Conservation (phyloP, 225 moss, liverwort and hornwort species). For the Antitrichia curtipendula region DNA sequence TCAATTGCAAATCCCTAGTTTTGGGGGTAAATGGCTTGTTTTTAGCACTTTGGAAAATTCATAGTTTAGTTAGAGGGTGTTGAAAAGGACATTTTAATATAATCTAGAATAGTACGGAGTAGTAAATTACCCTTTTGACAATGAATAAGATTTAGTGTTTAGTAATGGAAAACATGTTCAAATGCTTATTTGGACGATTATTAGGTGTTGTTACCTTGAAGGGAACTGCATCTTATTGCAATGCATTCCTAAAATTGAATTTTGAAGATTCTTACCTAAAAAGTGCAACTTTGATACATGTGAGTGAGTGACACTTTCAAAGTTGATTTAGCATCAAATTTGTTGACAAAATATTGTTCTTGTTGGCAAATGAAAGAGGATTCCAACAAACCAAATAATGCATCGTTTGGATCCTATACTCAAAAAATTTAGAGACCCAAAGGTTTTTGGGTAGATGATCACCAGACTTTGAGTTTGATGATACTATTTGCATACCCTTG, state of each 20-base stretch:
- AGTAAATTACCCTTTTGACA: rapidly evolving
- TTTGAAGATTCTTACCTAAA: too few relatives aligned
- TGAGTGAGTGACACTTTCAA: too few relatives aligned
- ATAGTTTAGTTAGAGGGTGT: neutral
- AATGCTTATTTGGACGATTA: neutral
- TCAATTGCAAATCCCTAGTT: rapidly evolving
- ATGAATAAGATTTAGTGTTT: neutral
- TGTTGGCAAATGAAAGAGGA: too few relatives aligned
- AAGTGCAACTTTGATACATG: too few relatives aligned
- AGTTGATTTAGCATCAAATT: too few relatives aligned
- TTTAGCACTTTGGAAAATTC: neutral
- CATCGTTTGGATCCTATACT: too few relatives aligned
- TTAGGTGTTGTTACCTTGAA: neutral
- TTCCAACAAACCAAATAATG: too few relatives aligned
- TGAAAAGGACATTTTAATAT: neutral
- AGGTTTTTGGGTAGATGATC: too few relatives aligned
- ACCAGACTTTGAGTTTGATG: neutral
- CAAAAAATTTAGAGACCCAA: too few relatives aligned
- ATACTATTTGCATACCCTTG: neutral
- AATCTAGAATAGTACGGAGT: neutral
- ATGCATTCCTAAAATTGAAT: neutral
- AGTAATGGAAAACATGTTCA: neutral
- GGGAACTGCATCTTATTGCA: neutral
- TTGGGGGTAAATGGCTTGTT: neutral
- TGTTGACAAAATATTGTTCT: too few relatives aligned